Evolutionary conservation across 257 asterid genomes (phyloP).

Genomic region (Capsicum chinense): DNA sequence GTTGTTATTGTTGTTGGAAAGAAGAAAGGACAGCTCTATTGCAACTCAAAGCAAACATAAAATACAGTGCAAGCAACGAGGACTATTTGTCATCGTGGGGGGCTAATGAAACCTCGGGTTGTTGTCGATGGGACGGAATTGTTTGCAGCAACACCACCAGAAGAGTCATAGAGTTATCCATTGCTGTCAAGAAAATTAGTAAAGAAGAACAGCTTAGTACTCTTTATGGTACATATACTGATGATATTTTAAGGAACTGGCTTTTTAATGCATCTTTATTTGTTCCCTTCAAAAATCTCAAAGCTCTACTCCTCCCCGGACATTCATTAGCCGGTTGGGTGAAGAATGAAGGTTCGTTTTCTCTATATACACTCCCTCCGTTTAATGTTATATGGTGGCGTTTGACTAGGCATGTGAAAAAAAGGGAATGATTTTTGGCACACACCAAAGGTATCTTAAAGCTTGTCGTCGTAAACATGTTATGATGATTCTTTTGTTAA

Average conservation of each 20-base stretch:
- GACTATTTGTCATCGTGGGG: not conserved
- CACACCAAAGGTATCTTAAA: not conserved
- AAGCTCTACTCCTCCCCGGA: not conserved
- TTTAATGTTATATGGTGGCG: not conserved
- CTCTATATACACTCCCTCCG: not conserved
- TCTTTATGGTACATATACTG: not conserved
- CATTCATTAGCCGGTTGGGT: not conserved
- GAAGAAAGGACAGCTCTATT: conserved; percentile 26
- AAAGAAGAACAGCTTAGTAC: too few relatives aligned
- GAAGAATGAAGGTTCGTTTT: not conserved
- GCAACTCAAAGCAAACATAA: conserved; percentile 25
- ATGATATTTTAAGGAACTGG: not conserved
- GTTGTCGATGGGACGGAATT: conserved; percentile 28
- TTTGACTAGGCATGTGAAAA: not conserved
- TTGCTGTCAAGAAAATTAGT: not conserved
- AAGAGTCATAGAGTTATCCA: not conserved
- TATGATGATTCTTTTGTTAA: not conserved
- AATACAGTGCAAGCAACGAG: not conserved
- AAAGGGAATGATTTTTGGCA: not conserved
- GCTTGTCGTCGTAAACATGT: not conserved
- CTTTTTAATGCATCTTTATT: conserved; percentile 26
- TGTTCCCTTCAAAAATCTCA: not conserved
- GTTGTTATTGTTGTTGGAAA: conserved; percentile 26
- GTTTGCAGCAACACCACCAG: not conserved
- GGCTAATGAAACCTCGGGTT: conserved; percentile 3